Evolutionary conservation across 2,329 filamentous ascomycete genomes (phyloP).

Genomic region (Daldinia sp.): DNA sequence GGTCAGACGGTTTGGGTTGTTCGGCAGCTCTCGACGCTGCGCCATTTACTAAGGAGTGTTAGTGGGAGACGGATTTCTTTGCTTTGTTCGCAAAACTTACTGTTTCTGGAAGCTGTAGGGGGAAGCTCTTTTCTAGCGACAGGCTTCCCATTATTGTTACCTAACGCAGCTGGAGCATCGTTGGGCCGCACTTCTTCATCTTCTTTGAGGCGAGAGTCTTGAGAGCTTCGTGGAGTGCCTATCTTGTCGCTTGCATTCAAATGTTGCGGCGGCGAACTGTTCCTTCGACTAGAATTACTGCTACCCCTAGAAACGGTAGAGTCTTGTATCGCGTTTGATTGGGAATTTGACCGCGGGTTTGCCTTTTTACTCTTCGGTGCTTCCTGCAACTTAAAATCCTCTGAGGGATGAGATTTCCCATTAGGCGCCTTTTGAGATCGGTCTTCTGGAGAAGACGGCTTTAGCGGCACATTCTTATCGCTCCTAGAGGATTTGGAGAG

Average conservation of each 20-base stretch:
- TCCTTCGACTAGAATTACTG: slow-evolving; percentile 50
- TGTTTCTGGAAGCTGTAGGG: slow-evolving; percentile 50
- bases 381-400: slow-evolving; percentile 82
- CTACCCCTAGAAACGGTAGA: slow-evolving; percentile 49
- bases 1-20: slow-evolving; percentile 57
- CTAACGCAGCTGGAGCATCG: slow-evolving; percentile 53
- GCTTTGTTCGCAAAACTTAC: slow-evolving; percentile 49
- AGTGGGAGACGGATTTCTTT: slow-evolving; percentile 14
- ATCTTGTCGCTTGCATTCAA: slow-evolving; percentile 49
- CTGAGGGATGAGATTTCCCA: slow-evolving; percentile 50
- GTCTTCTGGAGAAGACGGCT: slow-evolving; percentile 50
- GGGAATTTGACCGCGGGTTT: slow-evolving; percentile 55
- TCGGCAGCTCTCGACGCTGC: slow-evolving; percentile 47
- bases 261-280: slow-evolving; percentile 49
- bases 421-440: slow-evolving; percentile 50
- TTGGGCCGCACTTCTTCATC: slow-evolving; percentile 59
- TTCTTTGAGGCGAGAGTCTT: slow-evolving; percentile 66
- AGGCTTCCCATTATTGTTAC: slow-evolving; percentile 54
- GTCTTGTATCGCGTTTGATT: slow-evolving; percentile 53
- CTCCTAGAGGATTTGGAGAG: slow-evolving; percentile 55
- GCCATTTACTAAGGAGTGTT: slow-evolving; percentile 49
- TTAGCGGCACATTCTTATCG: slow-evolving; percentile 48
- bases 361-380: slow-evolving; percentile 72
- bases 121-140: slow-evolving; percentile 73
- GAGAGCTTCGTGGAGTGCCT: slow-evolving; percentile 61